These are phyloP conservation scores for Ogataea nitratoaversa DNA, from an alignment of 805 yeast species.

Conservation along the genomic window DNA sequence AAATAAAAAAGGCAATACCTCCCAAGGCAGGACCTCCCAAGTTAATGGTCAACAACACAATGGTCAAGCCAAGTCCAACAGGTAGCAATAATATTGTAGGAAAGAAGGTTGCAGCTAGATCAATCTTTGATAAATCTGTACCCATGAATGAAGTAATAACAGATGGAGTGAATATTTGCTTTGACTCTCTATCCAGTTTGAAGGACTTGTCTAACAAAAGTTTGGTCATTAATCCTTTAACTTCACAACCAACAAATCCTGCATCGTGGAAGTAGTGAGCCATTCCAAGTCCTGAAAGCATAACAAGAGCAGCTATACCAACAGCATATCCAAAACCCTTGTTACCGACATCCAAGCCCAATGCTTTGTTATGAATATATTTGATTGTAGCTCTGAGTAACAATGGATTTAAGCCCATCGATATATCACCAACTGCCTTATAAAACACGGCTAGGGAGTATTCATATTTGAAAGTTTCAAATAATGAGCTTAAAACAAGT, in stretches of 20 bases:
- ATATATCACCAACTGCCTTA: conserved; percentile 43
- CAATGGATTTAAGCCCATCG: conserved; percentile 59
- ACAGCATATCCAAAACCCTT: conserved; percentile 74
- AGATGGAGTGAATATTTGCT: conserved; percentile 52
- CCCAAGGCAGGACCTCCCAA: conserved; percentile 71
- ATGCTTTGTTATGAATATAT: conserved; percentile 52
- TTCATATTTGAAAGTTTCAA: conserved; percentile 43
- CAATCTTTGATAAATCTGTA: conserved; percentile 77
- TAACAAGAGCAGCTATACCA: conserved; percentile 58
- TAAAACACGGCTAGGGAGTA: conserved; percentile 37
- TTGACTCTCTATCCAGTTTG: conserved; percentile 51
- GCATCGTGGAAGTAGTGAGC: conserved; percentile 64
- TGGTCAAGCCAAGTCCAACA: conserved; percentile 54
- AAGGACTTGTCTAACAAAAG: conserved; percentile 68
- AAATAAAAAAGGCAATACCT: conserved; percentile 56
- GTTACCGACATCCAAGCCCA: conserved; percentile 40
- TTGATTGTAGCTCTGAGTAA: conserved; percentile 59
- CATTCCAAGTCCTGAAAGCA: conserved; percentile 42
- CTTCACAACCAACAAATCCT: conserved; percentile 63
- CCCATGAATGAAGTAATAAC: conserved; percentile 74
- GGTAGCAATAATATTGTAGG: conserved; percentile 65
- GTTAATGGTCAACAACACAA: conserved; percentile 60
- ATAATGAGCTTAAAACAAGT: conserved; percentile 44
- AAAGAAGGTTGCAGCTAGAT: conserved; percentile 67
- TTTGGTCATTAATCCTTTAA: conserved; percentile 66